Evolutionary conservation across 371 early-diverging fungal genomes (phyloP).

Genomic region (Nematocida sp.): DNA sequence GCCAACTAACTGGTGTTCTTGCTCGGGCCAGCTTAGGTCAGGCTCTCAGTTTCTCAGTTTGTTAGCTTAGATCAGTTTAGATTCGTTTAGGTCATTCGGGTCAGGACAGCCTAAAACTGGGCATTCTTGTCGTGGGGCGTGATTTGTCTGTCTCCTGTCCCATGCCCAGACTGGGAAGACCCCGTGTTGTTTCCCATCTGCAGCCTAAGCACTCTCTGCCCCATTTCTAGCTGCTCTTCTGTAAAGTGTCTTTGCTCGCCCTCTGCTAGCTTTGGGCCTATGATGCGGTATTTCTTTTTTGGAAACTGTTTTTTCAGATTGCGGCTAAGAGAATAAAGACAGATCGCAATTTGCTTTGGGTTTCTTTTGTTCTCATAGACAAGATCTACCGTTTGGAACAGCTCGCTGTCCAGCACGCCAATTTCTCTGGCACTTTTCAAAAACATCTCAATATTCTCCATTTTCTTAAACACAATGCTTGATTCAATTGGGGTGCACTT

Average conservation of each 20-base stretch:
- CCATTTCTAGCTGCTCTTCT: slow-evolving; percentile 57
- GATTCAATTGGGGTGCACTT: slow-evolving; percentile 66
- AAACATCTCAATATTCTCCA: slow-evolving; percentile 78
- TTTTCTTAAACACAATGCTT: slow-evolving; percentile 73
- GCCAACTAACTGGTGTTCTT: too few species aligned
- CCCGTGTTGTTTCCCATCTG: slow-evolving; percentile 53
- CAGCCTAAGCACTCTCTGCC: slow-evolving; percentile 53
- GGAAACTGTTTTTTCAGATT: slow-evolving; percentile 68
- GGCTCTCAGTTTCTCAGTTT: too few species aligned
- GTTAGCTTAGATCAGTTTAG: too few species aligned
- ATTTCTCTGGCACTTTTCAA: slow-evolving; percentile 67
- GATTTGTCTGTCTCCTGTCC: slow-evolving; percentile 42
- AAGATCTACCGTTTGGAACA: slow-evolving; percentile 80
- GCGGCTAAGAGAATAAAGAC: slow-evolving; percentile 72
- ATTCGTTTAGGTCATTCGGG: too few species aligned
- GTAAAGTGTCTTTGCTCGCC: slow-evolving; percentile 54
- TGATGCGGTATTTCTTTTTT: slow-evolving; percentile 36
- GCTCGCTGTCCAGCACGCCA: slow-evolving; percentile 73
- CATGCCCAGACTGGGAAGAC: slow-evolving; percentile 43
- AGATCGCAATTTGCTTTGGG: slow-evolving; percentile 68
- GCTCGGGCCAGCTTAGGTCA: slow-evolving; percentile 1
- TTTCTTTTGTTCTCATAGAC: slow-evolving; percentile 72
- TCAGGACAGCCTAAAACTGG: too few species aligned
- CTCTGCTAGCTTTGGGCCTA: slow-evolving; percentile 61
- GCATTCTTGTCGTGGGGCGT: too few species aligned